A percentile compares a stretch with the other conserved stretches of the same genome.
phyloP scores from a whole-genome alignment of 2,329 filamentous ascomycete species.

The Microcyclosporella mali region DNA sequence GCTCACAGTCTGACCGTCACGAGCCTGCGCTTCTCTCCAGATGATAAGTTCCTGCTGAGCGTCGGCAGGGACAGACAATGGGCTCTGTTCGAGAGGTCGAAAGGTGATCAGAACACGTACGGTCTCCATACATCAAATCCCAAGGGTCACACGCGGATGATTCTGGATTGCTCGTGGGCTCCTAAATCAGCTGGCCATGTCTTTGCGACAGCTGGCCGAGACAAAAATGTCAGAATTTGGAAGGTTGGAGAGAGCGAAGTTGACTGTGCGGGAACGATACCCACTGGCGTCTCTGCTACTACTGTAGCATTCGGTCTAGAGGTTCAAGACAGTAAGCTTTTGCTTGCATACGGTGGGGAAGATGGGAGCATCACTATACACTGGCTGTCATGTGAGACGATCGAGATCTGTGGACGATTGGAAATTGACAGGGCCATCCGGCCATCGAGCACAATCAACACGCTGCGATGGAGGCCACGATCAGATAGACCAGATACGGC shows the following conservation, averaged over 20 bases:
- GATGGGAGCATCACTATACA: conserved; percentile 22
- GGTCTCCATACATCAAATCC: conserved; percentile 58
- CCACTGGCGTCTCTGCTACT: conserved; percentile 28
- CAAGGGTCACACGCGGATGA: conserved; percentile 89
- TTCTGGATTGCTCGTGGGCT: conserved; percentile 81
- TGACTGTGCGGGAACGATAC: conserved; percentile 22
- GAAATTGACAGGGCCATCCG: conserved; percentile 11
- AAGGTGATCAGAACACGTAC: conserved; percentile 44
- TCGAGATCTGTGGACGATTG: conserved; percentile 7
- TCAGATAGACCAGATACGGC: not conserved
- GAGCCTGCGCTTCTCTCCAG: conserved; percentile 68
- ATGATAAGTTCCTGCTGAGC: conserved; percentile 71
- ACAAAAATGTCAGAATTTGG: conserved; percentile 71
- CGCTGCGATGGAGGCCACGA: conserved; percentile 28
- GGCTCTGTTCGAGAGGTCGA: conserved; percentile 64
- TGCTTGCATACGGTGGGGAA: conserved; percentile 27
- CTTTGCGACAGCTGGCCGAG: conserved; percentile 85
- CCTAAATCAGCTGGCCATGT: conserved; percentile 41
- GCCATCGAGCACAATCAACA: conserved; percentile 24
- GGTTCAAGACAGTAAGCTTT: not conserved
- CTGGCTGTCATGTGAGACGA: conserved; percentile 6
- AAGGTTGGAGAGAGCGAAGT: conserved; percentile 24
- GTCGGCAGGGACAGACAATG: conserved; percentile 90
- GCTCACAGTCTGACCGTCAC: conserved; percentile 84
- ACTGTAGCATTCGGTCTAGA: conserved; percentile 27